Evolutionary conservation across 805 yeast species (phyloP).

Genomic region (Pichia rugopelliculosa): DNA sequence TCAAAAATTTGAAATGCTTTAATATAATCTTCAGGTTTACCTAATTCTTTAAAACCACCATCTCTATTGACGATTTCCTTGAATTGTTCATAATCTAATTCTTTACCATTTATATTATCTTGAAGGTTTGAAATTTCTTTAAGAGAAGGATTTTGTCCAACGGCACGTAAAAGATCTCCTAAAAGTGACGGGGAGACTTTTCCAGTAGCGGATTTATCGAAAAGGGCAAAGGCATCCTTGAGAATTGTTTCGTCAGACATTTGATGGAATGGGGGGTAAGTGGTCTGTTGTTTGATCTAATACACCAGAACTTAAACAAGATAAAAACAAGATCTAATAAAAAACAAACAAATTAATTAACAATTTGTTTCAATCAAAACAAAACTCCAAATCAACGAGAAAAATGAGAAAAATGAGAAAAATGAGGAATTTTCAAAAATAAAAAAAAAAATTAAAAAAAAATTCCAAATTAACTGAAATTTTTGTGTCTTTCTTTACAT

Average conservation of each 20-base stretch:
- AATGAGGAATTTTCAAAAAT: too few relatives aligned
- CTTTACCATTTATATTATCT: slow-evolving; percentile 25
- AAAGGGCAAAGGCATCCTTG: slow-evolving; percentile 94
- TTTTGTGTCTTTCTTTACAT: too few relatives aligned
- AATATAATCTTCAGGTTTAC: slow-evolving; percentile 87
- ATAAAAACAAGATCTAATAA: too few relatives aligned
- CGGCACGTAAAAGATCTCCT: slow-evolving; percentile 92
- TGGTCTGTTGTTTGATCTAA: too few relatives aligned
- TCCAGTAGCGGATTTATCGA: slow-evolving; percentile 95
- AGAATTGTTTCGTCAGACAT: slow-evolving; percentile 32
- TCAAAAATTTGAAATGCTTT: slow-evolving; percentile 97
- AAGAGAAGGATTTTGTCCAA: slow-evolving; percentile 96
- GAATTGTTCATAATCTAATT: slow-evolving; percentile 70
- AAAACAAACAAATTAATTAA: too few relatives aligned
- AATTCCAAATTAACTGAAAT: too few relatives aligned
- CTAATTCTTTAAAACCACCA: slow-evolving; percentile 79
- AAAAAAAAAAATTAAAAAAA: too few relatives aligned
- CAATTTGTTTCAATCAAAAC: too few relatives aligned
- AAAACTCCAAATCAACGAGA: too few relatives aligned
- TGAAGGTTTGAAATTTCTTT: slow-evolving; percentile 69
- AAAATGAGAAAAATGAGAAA: too few relatives aligned
- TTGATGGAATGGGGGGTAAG: too few relatives aligned
- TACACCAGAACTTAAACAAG: too few relatives aligned
- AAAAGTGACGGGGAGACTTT: slow-evolving; percentile 74
- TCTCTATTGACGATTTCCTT: slow-evolving; percentile 75